Evolutionary conservation across 1,139 yeast genomes (phyloP).

Genomic region (Debaryomyces udenii): DNA sequence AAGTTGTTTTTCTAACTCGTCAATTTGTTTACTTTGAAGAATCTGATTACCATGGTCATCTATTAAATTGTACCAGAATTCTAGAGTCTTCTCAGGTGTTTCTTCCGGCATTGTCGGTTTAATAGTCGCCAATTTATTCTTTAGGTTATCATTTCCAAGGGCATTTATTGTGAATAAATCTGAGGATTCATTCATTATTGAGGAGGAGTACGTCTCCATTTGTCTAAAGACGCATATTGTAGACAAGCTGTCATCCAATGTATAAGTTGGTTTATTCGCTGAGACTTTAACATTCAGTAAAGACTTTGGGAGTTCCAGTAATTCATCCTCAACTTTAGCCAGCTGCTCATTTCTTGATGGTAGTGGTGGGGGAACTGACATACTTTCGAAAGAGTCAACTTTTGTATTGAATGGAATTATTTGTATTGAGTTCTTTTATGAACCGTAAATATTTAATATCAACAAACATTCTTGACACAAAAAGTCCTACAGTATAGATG

Average conservation of each 20-base stretch:
- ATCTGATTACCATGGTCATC: slow-evolving; percentile 26
- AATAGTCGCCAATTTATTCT: slow-evolving; percentile 12
- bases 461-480: neutral
- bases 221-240: slow-evolving; percentile 38
- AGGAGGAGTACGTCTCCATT: slow-evolving; percentile 33
- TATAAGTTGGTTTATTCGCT: slow-evolving; percentile 1
- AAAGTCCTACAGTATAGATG: neutral
- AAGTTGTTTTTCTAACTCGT: slow-evolving; percentile 30
- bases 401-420: no score
- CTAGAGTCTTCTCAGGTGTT: slow-evolving; percentile 14
- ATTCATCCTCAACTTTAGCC: neutral
- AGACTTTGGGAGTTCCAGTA: slow-evolving; percentile 8
- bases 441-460: no score
- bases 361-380: slow-evolving; percentile 6
- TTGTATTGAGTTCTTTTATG: no score
- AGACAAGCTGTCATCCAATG: slow-evolving; percentile 26
- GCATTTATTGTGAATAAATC: slow-evolving; percentile 28
- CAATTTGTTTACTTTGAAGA: slow-evolving; percentile 22
- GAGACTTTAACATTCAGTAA: slow-evolving; percentile 5
- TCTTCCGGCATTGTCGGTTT: slow-evolving; percentile 1
- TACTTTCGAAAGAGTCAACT: neutral
- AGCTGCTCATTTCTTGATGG: slow-evolving; percentile 6
- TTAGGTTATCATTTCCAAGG: slow-evolving; percentile 14
- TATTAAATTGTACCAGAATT: slow-evolving; percentile 30
- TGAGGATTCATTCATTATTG: slow-evolving; percentile 39